Evolutionary conservation across 495 filamentous ascomycete species (phyloP).

Genomic region (Pseudevernia furfuracea): DNA sequence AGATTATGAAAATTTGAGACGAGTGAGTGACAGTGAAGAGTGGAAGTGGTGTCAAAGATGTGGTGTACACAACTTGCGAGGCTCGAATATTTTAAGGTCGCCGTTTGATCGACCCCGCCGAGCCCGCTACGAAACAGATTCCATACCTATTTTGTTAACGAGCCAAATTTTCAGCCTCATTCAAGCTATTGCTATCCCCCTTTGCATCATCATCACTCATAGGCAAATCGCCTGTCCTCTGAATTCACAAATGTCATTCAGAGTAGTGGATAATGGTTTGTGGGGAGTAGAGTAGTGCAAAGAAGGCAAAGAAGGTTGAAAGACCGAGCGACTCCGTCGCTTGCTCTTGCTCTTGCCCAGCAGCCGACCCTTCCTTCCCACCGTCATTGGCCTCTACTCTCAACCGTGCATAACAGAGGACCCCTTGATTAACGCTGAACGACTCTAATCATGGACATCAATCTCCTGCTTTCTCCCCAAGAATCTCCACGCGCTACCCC

Average conservation of each 20-base stretch:
- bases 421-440: slow-evolving; percentile 3
- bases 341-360: slow-evolving; percentile 1
- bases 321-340: slow-evolving; percentile 11
- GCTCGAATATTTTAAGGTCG: too few species aligned
- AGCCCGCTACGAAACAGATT: slow-evolving; percentile 1
- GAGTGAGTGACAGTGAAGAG: too few species aligned
- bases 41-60: too few species aligned
- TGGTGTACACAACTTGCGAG: too few species aligned
- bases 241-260: too few species aligned
- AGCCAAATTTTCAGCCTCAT: slow-evolving; percentile 3
- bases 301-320: too few species aligned
- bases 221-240: slow-evolving; percentile 1
- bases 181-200: not conserved
- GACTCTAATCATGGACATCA: slow-evolving; percentile 55
- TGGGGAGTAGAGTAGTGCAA: too few species aligned
- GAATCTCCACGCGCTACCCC: slow-evolving; percentile 45
- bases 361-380: slow-evolving; percentile 1
- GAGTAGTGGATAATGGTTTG: too few species aligned
- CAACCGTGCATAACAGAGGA: slow-evolving; percentile 8
- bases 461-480: slow-evolving; percentile 61
- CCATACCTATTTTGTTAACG: not conserved
- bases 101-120: slow-evolving; percentile 16
- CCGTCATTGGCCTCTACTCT: slow-evolving; percentile 12
- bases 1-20: too few species aligned
- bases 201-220: not conserved